phyloP scores from a whole-genome alignment of 2,329 filamentous ascomycete species.

The Annulohypoxylon truncatum region DNA sequence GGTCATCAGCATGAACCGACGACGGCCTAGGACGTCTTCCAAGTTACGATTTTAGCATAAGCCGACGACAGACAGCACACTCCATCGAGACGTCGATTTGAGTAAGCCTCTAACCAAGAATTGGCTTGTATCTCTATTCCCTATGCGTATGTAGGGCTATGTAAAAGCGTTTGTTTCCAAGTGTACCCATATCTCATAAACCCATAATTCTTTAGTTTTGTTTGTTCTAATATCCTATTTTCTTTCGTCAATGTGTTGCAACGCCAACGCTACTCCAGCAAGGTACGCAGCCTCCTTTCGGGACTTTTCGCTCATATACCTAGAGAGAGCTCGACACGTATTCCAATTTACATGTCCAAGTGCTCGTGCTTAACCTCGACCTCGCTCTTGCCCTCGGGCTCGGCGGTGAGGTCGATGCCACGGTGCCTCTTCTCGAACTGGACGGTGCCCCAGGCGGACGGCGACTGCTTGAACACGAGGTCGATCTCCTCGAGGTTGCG shows the following conservation, averaged over 20 bases:
- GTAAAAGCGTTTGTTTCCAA: conserved; percentile 6
- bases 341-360: conserved; percentile 5
- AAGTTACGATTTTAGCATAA: conserved; percentile 4
- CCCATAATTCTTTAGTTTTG: background rate
- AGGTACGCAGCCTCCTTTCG: background rate
- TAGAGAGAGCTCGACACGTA: background rate
- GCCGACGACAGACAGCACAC: background rate
- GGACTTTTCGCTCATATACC: background rate
- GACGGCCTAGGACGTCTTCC: background rate
- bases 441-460: conserved; percentile 53
- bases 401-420: conserved; percentile 48
- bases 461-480: conserved; percentile 56
- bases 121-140: background rate
- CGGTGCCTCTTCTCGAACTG: conserved; percentile 51
- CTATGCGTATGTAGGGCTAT: background rate
- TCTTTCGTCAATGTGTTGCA: background rate
- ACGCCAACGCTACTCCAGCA: background rate
- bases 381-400: conserved; percentile 46
- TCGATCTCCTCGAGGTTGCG: conserved; percentile 61
- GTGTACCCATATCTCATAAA: conserved; percentile 11
- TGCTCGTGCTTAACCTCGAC: conserved; percentile 15
- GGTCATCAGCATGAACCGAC: background rate
- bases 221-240: background rate
- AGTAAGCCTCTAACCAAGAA: conserved; percentile 5
- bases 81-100: background rate